A percentile compares a stretch with the other conserved stretches of the same genome.
Conservation (phyloP, 306 rosid genomes). For the Myrica gale region DNA sequence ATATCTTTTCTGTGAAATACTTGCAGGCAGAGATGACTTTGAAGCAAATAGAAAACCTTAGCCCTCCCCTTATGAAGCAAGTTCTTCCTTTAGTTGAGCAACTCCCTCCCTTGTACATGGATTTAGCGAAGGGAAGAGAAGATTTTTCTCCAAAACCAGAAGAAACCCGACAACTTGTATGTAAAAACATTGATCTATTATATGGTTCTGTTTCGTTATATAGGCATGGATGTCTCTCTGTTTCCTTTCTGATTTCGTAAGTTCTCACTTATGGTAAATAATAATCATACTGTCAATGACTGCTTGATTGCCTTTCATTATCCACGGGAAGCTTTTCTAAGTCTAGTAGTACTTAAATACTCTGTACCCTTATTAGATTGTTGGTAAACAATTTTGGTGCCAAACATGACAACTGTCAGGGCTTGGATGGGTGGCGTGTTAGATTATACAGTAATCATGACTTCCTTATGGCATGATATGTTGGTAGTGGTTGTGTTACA, state of each 20-base stretch:
- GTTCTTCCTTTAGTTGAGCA: constrained; percentile 95
- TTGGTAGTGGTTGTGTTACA: neutral
- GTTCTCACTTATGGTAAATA: constrained; percentile 4
- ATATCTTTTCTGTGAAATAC: constrained; percentile 27
- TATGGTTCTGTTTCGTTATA: neutral
- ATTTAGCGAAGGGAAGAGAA: constrained; percentile 80
- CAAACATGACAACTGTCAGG: neutral
- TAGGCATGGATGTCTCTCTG: neutral
- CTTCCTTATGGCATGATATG: neutral
- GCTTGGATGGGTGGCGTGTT: neutral
- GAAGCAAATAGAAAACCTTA: constrained; percentile 70
- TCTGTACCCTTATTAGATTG: neutral
- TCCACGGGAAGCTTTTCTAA: neutral
- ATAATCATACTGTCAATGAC: neutral
- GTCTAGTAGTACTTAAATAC: neutral
- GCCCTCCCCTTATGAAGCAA: constrained; percentile 97
- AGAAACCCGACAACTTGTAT: constrained; percentile 81
- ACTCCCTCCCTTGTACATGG: constrained; percentile 94
- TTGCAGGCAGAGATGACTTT: constrained; percentile 96
- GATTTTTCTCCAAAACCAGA: constrained; percentile 88
- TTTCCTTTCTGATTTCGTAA: constrained; percentile 17
- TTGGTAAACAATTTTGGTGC: neutral
- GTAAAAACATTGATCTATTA: constrained; percentile 33
- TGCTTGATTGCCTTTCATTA: neutral
- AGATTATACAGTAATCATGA: neutral